Evolutionary conservation across 1,284 basidiomycete species (phyloP).

Genomic region (Ganoderma lucidum): DNA sequence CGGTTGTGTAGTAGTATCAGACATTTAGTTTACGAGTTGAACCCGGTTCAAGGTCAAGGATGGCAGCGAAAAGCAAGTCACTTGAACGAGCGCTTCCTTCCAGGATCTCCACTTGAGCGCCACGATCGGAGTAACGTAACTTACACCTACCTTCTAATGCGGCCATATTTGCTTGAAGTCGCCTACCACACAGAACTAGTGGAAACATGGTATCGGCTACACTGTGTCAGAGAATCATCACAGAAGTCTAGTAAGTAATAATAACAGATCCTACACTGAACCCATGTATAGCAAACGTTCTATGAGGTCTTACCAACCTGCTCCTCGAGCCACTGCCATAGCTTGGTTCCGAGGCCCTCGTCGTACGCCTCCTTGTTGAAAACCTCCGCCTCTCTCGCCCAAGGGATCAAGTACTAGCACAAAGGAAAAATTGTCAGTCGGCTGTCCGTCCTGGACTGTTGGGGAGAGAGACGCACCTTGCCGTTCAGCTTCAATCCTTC

Average conservation of each 20-base stretch:
- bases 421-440: no score
- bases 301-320: slow-evolving; percentile 36
- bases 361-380: slow-evolving; percentile 37
- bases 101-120: not conserved
- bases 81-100: not conserved
- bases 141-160: not conserved
- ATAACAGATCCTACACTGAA: not conserved
- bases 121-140: not conserved
- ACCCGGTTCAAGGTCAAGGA: not conserved
- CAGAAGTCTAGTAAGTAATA: not conserved
- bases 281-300: not conserved
- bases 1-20: not conserved
- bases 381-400: slow-evolving; percentile 44
- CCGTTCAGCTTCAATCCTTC: slow-evolving; percentile 34
- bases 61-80: not conserved
- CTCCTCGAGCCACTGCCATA: slow-evolving; percentile 51
- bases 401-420: slow-evolving; percentile 44
- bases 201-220: not conserved
- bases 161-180: not conserved
- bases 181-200: not conserved
- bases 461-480: slow-evolving; percentile 29
- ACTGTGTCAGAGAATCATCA: not conserved
- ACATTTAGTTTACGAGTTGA: not conserved
- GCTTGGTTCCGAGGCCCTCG: slow-evolving; percentile 39
- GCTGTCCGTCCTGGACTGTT: not conserved